These are phyloP conservation scores for Mucor mucedo DNA, from an alignment of 371 early-diverging fungal species.

Conservation along the genomic window DNA sequence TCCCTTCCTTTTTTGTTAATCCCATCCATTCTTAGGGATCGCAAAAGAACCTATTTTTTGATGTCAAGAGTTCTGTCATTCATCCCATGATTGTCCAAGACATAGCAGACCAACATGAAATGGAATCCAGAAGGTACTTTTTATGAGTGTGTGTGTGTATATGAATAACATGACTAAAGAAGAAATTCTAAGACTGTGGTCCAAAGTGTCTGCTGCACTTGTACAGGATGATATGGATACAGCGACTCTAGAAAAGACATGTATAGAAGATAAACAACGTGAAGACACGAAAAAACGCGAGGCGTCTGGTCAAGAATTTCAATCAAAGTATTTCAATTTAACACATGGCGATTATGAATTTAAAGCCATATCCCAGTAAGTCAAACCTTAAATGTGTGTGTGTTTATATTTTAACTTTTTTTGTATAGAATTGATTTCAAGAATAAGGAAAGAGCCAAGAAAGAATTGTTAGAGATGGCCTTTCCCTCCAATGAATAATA, in stretches of 20 bases:
- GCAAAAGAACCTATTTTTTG: constrained; percentile 61
- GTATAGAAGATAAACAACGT: constrained; percentile 88
- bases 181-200: constrained; percentile 60
- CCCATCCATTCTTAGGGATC: constrained; percentile 13
- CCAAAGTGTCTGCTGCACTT: constrained; percentile 80
- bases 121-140: constrained; percentile 85
- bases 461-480: constrained; percentile 18
- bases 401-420: background rate
- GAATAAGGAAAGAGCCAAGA: constrained; percentile 24
- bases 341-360: constrained; percentile 38
- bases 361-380: constrained; percentile 29
- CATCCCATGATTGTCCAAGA: constrained; percentile 75
- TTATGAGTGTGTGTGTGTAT: background rate
- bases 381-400: background rate
- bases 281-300: constrained; percentile 68
- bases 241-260: constrained; percentile 84
- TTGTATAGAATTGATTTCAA: constrained; percentile 27
- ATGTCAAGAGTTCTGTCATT: constrained; percentile 66
- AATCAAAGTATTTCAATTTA: constrained; percentile 59
- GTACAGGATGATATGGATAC: constrained; percentile 67
- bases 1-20: background rate
- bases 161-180: too few relatives aligned
- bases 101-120: constrained; percentile 76
- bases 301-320: constrained; percentile 47
- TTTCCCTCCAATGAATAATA: constrained; percentile 10